Evolutionary conservation across 1,139 yeast genomes (phyloP).

Genomic region (Saccharomyces pastorianus): DNA sequence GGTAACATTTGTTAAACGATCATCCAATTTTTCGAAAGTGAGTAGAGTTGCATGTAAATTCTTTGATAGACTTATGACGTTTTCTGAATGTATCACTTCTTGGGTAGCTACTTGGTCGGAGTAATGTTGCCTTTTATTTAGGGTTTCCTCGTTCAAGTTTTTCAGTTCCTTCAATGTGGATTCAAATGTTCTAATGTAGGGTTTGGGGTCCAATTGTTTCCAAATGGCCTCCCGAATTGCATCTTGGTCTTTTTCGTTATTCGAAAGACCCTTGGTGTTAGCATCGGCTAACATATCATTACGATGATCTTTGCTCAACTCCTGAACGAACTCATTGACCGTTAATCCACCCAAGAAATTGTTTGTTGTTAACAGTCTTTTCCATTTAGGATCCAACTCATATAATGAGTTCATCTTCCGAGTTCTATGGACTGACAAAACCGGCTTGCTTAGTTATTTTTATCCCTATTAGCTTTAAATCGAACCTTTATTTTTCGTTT

Average conservation of each 20-base stretch:
- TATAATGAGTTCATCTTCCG: slow-evolving; percentile 27
- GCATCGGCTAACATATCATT: slow-evolving; percentile 1
- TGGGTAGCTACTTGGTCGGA: slow-evolving; percentile 52
- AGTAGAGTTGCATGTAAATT: slow-evolving; percentile 36
- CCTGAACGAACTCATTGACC: slow-evolving; percentile 77
- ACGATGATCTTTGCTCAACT: slow-evolving; percentile 59
- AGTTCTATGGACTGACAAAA: no score
- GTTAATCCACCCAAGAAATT: slow-evolving; percentile 65
- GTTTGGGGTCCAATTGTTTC: slow-evolving; percentile 69
- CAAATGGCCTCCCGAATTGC: slow-evolving; percentile 8
- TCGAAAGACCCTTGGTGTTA: not conserved
- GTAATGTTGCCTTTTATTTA: slow-evolving; percentile 39
- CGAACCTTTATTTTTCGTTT: no score
- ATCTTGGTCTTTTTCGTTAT: not conserved
- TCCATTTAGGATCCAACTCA: slow-evolving; percentile 64
- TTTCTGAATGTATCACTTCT: slow-evolving; percentile 61
- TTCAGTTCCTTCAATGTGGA: slow-evolving; percentile 69
- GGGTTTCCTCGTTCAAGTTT: slow-evolving; percentile 48
- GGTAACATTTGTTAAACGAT: slow-evolving; percentile 50
- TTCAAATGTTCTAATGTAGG: slow-evolving; percentile 89
- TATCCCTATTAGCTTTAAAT: no score
- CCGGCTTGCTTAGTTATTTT: no score
- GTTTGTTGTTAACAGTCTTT: slow-evolving; percentile 57
- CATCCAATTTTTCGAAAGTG: slow-evolving; percentile 52
- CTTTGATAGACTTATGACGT: slow-evolving; percentile 50